Evolutionary conservation across 2,329 filamentous ascomycete species (phyloP).

Genomic region (Rutstroemia sp.): DNA sequence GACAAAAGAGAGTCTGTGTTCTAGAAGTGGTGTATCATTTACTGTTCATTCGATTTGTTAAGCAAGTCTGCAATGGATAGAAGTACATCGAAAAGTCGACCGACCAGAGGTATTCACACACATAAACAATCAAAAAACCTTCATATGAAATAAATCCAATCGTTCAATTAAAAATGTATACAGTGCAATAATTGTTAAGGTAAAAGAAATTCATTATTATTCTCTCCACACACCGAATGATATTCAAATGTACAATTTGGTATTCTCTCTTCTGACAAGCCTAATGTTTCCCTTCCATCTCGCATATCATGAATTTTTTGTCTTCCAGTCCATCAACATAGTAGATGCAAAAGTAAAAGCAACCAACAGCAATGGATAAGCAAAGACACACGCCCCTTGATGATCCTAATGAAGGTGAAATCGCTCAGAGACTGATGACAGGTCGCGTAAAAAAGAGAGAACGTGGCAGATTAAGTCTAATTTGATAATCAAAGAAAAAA

Average conservation of each 20-base stretch:
- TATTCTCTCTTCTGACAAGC: conserved; percentile 21
- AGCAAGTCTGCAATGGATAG: no score
- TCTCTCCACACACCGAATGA: conserved; percentile 7
- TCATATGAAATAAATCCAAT: not conserved
- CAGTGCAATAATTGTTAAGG: not conserved
- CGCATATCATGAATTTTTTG: conserved; percentile 1
- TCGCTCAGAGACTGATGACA: conserved; percentile 21
- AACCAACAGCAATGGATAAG: conserved; percentile 11
- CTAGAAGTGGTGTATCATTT: no score
- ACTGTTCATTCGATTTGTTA: no score
- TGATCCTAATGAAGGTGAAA: conserved; percentile 18
- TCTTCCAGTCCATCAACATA: conserved; percentile 2
- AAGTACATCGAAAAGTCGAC: no score
- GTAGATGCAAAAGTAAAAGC: not conserved
- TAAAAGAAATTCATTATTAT: conserved; percentile 9
- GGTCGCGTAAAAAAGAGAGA: conserved; percentile 24
- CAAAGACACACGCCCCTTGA: conserved; percentile 11
- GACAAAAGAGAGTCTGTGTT: no score
- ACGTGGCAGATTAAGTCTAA: conserved; percentile 31
- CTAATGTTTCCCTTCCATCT: conserved; percentile 6
- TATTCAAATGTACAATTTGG: conserved; percentile 24
- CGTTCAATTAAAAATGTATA: not conserved
- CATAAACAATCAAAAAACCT: no score
- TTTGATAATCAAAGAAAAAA: conserved; percentile 29
- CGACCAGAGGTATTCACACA: no score